These are phyloP conservation scores for Centrapalus pauciflorus DNA, from an alignment of 129 eudicot species.

Conservation along the genomic window DNA sequence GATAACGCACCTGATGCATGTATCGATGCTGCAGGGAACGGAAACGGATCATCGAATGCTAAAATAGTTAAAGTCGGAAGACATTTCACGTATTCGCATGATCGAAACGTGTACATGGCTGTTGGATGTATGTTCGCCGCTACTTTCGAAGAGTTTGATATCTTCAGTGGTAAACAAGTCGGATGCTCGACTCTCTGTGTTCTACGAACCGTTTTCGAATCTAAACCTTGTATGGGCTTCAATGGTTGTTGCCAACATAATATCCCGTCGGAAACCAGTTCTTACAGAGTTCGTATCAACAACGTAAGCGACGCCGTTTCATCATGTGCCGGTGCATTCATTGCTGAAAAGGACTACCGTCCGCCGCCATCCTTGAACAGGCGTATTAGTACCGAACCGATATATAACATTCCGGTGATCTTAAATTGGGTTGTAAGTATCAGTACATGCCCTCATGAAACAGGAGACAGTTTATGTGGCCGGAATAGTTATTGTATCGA, in stretches of 20 bases:
- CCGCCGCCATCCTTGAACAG: no score
- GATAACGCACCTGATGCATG: neutral
- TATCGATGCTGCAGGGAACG: neutral
- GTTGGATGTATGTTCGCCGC: conserved; percentile 16
- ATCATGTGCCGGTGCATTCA: neutral
- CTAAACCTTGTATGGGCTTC: conserved; percentile 11
- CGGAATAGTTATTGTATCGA: conserved; percentile 26
- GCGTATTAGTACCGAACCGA: no score
- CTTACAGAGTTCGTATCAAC: neutral
- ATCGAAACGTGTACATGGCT: conserved; percentile 8
- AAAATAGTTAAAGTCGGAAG: neutral
- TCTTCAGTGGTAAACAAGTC: no score
- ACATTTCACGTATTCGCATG: conserved; percentile 7
- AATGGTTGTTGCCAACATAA: conserved; percentile 21
- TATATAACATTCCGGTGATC: neutral
- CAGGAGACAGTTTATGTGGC: conserved; percentile 2
- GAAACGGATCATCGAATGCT: neutral
- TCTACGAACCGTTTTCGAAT: no score
- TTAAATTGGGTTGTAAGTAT: conserved; percentile 29
- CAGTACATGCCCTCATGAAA: conserved; percentile 15
- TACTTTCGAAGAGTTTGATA: neutral
- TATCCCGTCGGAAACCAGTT: neutral
- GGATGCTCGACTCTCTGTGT: neutral
- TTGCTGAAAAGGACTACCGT: neutral
- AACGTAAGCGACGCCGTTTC: neutral